Evolutionary conservation across 2,329 filamentous ascomycete genomes (phyloP).

Genomic region (Aspergillus novoparasiticus): DNA sequence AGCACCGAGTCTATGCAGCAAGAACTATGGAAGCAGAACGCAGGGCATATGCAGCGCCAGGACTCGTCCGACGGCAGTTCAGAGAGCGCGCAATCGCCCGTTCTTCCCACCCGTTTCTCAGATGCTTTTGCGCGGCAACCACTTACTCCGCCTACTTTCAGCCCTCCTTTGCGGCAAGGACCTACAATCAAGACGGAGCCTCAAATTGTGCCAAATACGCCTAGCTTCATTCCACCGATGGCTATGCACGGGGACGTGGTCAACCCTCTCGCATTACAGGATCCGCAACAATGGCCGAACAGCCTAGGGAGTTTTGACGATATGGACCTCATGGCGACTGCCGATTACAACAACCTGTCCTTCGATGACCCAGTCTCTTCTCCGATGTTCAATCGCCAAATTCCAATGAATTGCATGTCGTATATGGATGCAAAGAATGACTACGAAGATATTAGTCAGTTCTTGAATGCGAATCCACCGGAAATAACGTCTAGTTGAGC

Average conservation of each 20-base stretch:
- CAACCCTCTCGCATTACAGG: conserved; percentile 40
- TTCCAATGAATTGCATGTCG: conserved; percentile 38
- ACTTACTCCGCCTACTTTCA: conserved; percentile 45
- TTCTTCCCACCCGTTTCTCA: conserved; percentile 32
- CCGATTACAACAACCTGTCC: conserved; percentile 33
- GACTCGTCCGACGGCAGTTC: conserved; percentile 61
- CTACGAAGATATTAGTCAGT: conserved; percentile 45
- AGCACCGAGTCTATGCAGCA: conserved; percentile 59
- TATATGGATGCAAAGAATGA: conserved; percentile 36
- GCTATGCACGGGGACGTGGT: conserved; percentile 37
- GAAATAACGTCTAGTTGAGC: conserved; percentile 41
- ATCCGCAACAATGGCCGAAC: conserved; percentile 30
- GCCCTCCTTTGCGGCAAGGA: conserved; percentile 35
- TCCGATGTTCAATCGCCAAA: conserved; percentile 40
- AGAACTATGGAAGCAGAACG: conserved; percentile 56
- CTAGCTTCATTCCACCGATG: conserved; percentile 27
- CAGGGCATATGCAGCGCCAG: conserved; percentile 54
- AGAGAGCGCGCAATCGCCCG: conserved; percentile 54
- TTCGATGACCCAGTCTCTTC: conserved; percentile 39
- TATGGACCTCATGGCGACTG: conserved; percentile 34
- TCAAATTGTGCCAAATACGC: conserved; percentile 23
- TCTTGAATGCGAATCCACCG: conserved; percentile 41
- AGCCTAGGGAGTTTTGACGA: conserved; percentile 35
- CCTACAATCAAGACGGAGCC: conserved; percentile 32
- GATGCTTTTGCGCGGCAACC: conserved; percentile 37